Percentiles rank a stretch among this genome's conserved stretches.
Evolutionary conservation across 1,284 basidiomycete species (phyloP).

Genomic region (Tilletia indica): DNA sequence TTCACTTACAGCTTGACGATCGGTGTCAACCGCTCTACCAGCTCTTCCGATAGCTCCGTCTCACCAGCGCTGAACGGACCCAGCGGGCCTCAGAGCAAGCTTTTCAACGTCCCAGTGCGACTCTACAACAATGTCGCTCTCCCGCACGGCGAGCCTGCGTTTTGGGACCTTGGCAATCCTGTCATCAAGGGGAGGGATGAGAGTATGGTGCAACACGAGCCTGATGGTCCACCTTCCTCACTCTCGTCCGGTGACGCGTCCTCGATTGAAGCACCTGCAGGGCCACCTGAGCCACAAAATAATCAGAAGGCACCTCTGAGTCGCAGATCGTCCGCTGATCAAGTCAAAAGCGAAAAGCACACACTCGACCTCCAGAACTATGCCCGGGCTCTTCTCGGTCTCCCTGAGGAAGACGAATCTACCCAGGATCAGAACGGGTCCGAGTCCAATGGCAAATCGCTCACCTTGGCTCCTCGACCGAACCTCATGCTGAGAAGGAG

Average conservation of each 20-base stretch:
- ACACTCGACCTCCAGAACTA: constrained; percentile 13
- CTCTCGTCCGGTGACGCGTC: not conserved
- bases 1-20: constrained; percentile 87
- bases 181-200: constrained; percentile 56
- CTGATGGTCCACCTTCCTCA: not conserved
- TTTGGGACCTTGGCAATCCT: constrained; percentile 58
- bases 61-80: constrained; percentile 23
- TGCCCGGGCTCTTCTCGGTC: constrained; percentile 8
- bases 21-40: constrained; percentile 68
- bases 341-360: not conserved
- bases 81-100: constrained; percentile 62
- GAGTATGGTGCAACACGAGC: constrained; percentile 20
- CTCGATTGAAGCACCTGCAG: not conserved
- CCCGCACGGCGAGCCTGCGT: constrained; percentile 52
- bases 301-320: not conserved
- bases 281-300: not conserved
- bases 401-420: not conserved
- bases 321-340: not conserved
- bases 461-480: not conserved
- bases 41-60: not conserved
- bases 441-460: not conserved
- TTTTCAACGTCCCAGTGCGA: constrained; percentile 83
- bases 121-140: constrained; percentile 74
- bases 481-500: not conserved
- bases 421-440: not conserved